phyloP scores from a whole-genome alignment of 225 moss, liverwort and hornwort species.

The Sphagnum tenellum region DNA sequence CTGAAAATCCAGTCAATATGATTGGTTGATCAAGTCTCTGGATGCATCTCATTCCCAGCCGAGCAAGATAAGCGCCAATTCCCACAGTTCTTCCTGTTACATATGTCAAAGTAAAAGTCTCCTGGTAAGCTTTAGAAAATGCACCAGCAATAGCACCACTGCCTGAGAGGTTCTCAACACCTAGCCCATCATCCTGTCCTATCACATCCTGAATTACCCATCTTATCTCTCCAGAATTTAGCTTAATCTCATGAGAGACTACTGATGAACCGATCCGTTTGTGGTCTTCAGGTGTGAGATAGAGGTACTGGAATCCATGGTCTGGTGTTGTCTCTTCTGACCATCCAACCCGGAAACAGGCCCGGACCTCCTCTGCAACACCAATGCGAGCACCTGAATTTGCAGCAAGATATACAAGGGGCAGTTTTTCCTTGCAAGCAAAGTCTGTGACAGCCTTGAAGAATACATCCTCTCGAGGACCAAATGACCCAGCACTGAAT shows the following conservation, averaged over 20 bases:
- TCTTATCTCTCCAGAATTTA: slow-evolving; percentile 54
- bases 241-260: slow-evolving; percentile 41
- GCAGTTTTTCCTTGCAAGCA: slow-evolving; percentile 65
- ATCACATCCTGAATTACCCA: slow-evolving; percentile 74
- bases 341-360: slow-evolving; percentile 83
- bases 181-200: slow-evolving; percentile 79
- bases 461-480: slow-evolving; percentile 68
- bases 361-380: slow-evolving; percentile 73
- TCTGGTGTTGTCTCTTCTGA: slow-evolving; percentile 67
- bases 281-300: slow-evolving; percentile 58
- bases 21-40: slow-evolving; percentile 92
- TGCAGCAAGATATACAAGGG: slow-evolving; percentile 82
- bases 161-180: slow-evolving; percentile 90
- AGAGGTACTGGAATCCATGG: slow-evolving; percentile 83
- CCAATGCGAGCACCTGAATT: slow-evolving; percentile 96
- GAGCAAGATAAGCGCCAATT: slow-evolving; percentile 89
- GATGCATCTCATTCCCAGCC: slow-evolving; percentile 93
- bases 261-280: slow-evolving; percentile 37
- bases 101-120: slow-evolving; percentile 89
- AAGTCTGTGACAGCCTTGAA: slow-evolving; percentile 83
- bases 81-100: slow-evolving; percentile 87
- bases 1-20: slow-evolving; percentile 88
- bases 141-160: slow-evolving; percentile 94
- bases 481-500: slow-evolving; percentile 86
- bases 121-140: slow-evolving; percentile 70